Base-by-base conservation (phyloP, 176 grass and related monocot species). In the Lolium rigidum region DNA sequence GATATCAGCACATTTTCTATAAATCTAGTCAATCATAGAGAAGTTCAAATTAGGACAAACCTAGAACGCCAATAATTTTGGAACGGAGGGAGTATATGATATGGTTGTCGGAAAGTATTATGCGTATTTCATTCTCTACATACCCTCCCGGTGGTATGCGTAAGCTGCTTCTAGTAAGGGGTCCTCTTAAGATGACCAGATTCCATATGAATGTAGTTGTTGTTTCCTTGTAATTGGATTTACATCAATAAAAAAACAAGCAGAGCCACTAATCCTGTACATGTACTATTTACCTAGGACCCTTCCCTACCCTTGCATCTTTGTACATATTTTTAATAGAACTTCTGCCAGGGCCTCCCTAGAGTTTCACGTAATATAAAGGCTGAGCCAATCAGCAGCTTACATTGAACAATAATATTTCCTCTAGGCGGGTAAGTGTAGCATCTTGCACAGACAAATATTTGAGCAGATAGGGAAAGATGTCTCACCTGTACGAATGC, bases 401-500 rank as follows among this genome's bases (percentile, higher is more conserved):
- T 75, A 75, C 13, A 75, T 31, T 28, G 72, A 26, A 52, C 22
- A 22, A 52, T 75, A 52, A 14, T 2, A 3, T 75, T 75, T 52
- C 72, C 47, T 51, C 47, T 75, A 75, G 47, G 72, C 13, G 18
- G 22, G 24, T 52, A 75, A 75, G 47, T 75, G 24, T 21, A 74
- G 13, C 46, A 4, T 9, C 13, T 25, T 52, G 49, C 22, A 70
- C 13, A 26, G 25, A 73, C 48, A 38, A 31, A 3, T n/a, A 74
- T 84, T 89, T 71, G 25, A 74, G 31, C 3, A 76, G 22, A 41
- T 62, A 73, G 47, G 41, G 22, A 62, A 64, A 35, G 12, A 44
- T 17, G 15, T 78, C 48, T 90, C 79, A 85, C 91, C 79, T 85
- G 6, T 85, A 76, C 43, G 71, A 55, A 76, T 47, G 9, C 10